A percentile compares a stretch with the other conserved stretches of the same genome.
phyloP scores from a whole-genome alignment of 176 grass and related monocot species.

The Avena atlantica region DNA sequence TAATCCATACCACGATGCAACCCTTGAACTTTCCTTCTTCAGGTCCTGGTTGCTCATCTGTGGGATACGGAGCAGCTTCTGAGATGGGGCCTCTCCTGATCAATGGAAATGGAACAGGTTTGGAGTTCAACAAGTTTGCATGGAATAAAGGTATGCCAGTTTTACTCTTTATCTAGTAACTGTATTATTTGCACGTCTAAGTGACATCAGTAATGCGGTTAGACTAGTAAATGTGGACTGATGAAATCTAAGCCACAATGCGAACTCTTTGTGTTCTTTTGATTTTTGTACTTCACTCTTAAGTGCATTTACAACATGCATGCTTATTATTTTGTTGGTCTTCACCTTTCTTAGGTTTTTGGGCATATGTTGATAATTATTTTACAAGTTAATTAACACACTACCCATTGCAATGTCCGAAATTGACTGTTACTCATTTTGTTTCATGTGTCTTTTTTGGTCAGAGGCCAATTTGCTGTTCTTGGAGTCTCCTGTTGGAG shows the following conservation, averaged over 20 bases:
- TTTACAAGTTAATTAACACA: not conserved
- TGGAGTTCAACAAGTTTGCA: constrained; percentile 82
- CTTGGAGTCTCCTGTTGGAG: constrained; percentile 54
- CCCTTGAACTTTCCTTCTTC: not conserved
- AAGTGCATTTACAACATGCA: not conserved
- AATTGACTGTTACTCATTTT: not conserved
- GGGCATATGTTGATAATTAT: not conserved
- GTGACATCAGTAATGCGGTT: not conserved
- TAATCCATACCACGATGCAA: not conserved
- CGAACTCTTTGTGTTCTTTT: not conserved
- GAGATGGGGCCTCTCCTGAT: constrained; percentile 76
- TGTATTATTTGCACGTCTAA: not conserved
- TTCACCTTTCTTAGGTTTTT: not conserved
- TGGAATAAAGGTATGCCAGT: constrained; percentile 69
- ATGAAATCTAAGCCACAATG: not conserved
- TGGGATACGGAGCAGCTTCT: constrained; percentile 81
- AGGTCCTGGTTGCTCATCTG: constrained; percentile 90
- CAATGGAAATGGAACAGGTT: constrained; percentile 61
- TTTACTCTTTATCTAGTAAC: not conserved
- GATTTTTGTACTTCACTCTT: constrained; percentile 4
- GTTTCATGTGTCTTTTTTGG: constrained; percentile 1
- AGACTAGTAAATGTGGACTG: not conserved
- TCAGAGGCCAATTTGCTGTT: constrained; percentile 44
- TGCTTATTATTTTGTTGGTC: not conserved
- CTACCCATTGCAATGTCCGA: not conserved